Evolutionary conservation across 2,329 filamentous ascomycete species (phyloP), one percentile per base, ranked within the genome.

Genomic region (Seiridium cupressi): DNA sequence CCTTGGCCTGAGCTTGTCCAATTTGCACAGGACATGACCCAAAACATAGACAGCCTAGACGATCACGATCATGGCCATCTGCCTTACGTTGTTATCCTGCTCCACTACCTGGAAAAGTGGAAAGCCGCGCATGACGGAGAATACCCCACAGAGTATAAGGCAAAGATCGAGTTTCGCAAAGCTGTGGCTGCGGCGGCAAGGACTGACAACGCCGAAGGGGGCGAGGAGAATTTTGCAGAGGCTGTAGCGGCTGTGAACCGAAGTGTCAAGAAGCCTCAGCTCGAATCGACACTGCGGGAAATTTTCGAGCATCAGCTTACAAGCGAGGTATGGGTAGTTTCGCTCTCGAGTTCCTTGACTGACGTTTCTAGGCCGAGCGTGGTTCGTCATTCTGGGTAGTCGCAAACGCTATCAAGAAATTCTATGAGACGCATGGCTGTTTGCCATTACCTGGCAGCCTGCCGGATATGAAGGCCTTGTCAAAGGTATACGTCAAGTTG

Each of bases 391-490:
- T 99, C 77, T 99, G 96, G 95, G 77, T 93, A 62, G 94, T 97
- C 66, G 90, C 91, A 7, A 83, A 87, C 59, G 93, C 94, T 0
- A 82, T 98, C 59, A 87, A 87, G 62, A 71, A 83, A 26, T 99
- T 99, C 74, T 89, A 94, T 73, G 74, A 84, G 8, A 86, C 86
- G 58, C 87, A 97, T 71, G 78, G 82, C 6, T 83, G 89, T 35
- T 82, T 99, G 4, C 95, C 95, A 13, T 80, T 99, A 0, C 89
- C 93, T 0, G 96, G 95, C 10, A 88, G 89, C 3, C 80, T 99
- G 1, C 95, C 96, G 1, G 95, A 99, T 73, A 99, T 99, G 95
- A 99, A 99, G 79, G 93, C 95, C 3, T 86, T 94, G 71, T 97
- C 93, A 3, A 86, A 83, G 59, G 90, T 96, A 63, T 99, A 99